Conservation (phyloP, 768 basidiomycete species). For the Agrocybe praecox region DNA sequence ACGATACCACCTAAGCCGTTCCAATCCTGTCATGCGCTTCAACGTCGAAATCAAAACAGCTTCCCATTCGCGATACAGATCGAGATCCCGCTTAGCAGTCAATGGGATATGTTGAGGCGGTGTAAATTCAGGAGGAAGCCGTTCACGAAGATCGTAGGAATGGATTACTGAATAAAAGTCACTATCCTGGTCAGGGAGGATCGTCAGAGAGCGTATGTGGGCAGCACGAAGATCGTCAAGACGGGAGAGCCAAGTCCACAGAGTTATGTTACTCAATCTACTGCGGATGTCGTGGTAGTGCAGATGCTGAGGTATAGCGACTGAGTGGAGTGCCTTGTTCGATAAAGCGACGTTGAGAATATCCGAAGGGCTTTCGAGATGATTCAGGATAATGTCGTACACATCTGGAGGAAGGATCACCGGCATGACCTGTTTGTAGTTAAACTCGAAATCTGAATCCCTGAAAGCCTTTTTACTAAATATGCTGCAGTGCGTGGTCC, state of each 20-base stretch:
- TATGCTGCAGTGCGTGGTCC: too few species aligned
- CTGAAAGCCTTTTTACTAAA: too few species aligned
- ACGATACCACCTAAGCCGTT: constrained; percentile 8
- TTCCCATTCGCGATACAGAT: not conserved
- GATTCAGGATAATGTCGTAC: constrained; percentile 2
- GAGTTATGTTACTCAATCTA: constrained; percentile 1
- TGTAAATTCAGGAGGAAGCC: constrained; percentile 3
- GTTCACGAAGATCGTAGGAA: constrained; percentile 8
- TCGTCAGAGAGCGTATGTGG: constrained; percentile 8
- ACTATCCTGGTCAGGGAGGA: constrained; percentile 2
- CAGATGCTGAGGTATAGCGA: constrained; percentile 12
- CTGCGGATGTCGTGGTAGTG: constrained; percentile 12
- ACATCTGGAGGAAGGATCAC: constrained; percentile 3
- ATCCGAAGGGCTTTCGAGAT: constrained; percentile 3
- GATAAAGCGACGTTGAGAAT: constrained; percentile 12
- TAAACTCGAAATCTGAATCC: too few species aligned
- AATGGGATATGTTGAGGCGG: not conserved
- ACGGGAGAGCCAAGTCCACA: constrained; percentile 10
- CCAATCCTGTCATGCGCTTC: not conserved
- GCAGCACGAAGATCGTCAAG: constrained; percentile 6
- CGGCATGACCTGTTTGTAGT: too few species aligned
- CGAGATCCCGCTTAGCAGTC: not conserved
- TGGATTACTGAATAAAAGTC: not conserved
- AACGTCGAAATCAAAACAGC: not conserved
- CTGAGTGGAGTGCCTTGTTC: constrained; percentile 3